Evolutionary conservation across 345 rosid genomes (phyloP), one percentile per base, ranked within the genome.

Genomic region (Cardiospermum halicacabum): DNA sequence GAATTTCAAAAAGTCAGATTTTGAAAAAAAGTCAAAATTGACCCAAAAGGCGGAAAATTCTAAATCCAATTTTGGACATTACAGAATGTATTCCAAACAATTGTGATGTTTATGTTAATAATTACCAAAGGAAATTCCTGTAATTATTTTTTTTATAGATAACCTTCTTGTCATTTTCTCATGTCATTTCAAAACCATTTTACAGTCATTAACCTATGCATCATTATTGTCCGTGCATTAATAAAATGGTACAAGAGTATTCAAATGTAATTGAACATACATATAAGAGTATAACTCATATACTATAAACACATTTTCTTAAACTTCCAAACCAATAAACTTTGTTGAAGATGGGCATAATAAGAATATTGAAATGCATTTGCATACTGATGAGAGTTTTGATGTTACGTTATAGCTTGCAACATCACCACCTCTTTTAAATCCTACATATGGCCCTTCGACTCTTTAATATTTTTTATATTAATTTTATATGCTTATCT

Each of bases 351-450:
- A 37, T 47, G 11, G 37, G 19, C 0, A 4, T 8, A 36, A 27
- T 15, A 26, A 58, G 28, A n/a, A 60, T 3, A 56, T 54, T 54
- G 26, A 3, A 45, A 39, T 22, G 34, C 30, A 72, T 74, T 68
- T 78, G 87, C 98, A n/a, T n/a, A n/a, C n/a, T n/a, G n/a, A n/a
- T n/a, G n/a, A n/a, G n/a, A n/a, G n/a, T n/a, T n/a, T n/a, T n/a
- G n/a, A n/a, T n/a, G n/a, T n/a, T n/a, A n/a, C n/a, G n/a, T n/a
- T n/a, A n/a, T n/a, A n/a, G n/a, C n/a, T n/a, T n/a, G n/a, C n/a
- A n/a, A n/a, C n/a, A n/a, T n/a, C n/a, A n/a, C n/a, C n/a, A n/a
- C n/a, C n/a, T n/a, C n/a, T n/a, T n/a, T n/a, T n/a, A n/a, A n/a
- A n/a, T n/a, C n/a, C n/a, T n/a, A n/a, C n/a, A n/a, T n/a, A n/a